phyloP scores from a whole-genome alignment of 2,329 filamentous ascomycete species.

The Aspergillus sp. region DNA sequence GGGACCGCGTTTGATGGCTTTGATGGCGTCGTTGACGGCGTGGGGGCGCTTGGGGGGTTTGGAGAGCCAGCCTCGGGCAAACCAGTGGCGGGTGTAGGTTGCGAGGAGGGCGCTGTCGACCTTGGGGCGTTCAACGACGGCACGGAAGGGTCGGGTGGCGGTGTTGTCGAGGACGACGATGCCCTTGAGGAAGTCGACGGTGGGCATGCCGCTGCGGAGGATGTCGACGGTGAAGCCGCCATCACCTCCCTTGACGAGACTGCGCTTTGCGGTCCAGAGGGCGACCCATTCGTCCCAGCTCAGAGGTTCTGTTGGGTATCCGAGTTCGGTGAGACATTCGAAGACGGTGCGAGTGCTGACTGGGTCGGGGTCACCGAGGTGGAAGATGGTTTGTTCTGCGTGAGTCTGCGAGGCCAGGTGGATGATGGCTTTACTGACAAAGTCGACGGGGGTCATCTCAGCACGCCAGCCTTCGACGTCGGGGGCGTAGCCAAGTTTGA shows the following conservation, averaged over 20 bases:
- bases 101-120: slow-evolving; percentile 67
- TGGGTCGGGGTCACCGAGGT: slow-evolving; percentile 68
- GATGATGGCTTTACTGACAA: slow-evolving; percentile 69
- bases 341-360: slow-evolving; percentile 65
- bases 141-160: slow-evolving; percentile 57
- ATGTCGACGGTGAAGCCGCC: slow-evolving; percentile 75
- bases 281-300: slow-evolving; percentile 70
- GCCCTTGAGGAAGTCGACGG: slow-evolving; percentile 63
- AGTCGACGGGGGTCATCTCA: slow-evolving; percentile 82
- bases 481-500: slow-evolving; percentile 66
- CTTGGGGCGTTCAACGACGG: slow-evolving; percentile 59
- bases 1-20: slow-evolving; percentile 50
- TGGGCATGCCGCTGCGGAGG: slow-evolving; percentile 75
- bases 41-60: slow-evolving; percentile 53
- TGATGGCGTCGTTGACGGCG: slow-evolving; percentile 40
- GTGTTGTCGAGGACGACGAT: slow-evolving; percentile 71
- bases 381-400: slow-evolving; percentile 62
- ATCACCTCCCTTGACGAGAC: slow-evolving; percentile 59
- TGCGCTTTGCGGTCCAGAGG: slow-evolving; percentile 68
- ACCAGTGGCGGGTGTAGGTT: slow-evolving; percentile 77
- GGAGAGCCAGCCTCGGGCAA: slow-evolving; percentile 70
- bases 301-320: slow-evolving; percentile 64
- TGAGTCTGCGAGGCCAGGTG: slow-evolving; percentile 62
- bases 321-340: slow-evolving; percentile 58
- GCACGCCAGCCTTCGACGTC: slow-evolving; percentile 70